Evolutionary conservation across 1,284 basidiomycete genomes (phyloP).

Genomic region (Caloboletus firmus): DNA sequence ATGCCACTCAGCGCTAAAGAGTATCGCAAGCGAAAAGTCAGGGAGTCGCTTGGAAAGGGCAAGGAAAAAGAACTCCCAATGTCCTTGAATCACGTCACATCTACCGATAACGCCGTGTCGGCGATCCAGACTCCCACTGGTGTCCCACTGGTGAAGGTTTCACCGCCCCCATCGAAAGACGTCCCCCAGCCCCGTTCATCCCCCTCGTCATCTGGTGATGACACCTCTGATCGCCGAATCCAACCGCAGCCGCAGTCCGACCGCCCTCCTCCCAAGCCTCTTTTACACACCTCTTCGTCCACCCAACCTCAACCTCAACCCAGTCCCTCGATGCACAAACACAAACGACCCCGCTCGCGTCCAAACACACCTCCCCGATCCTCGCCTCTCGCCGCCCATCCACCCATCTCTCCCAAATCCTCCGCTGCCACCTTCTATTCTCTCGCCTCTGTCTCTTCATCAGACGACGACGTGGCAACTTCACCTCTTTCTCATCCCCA

Average conservation of each 20-base stretch:
- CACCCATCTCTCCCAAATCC: slow-evolving; percentile 31
- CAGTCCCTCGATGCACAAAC: slow-evolving; percentile 8
- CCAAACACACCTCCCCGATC: slow-evolving; percentile 22
- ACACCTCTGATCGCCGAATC: slow-evolving; percentile 1
- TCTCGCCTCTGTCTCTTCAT: slow-evolving; percentile 8
- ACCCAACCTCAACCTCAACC: background rate
- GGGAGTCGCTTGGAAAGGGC: background rate
- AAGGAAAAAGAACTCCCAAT: slow-evolving; percentile 5
- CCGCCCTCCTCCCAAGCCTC: slow-evolving; percentile 1
- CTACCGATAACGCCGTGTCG: slow-evolving; percentile 10
- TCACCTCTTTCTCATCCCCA: background rate
- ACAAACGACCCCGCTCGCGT: slow-evolving; percentile 14
- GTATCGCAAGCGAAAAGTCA: slow-evolving; percentile 26
- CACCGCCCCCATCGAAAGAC: slow-evolving; percentile 7
- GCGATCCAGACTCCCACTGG: background rate
- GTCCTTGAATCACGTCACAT: slow-evolving; percentile 9
- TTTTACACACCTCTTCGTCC: slow-evolving; percentile 3
- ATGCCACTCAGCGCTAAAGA: slow-evolving; percentile 34
- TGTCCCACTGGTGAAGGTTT: slow-evolving; percentile 17
- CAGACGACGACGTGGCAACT: slow-evolving; percentile 14
- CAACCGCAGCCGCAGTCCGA: slow-evolving; percentile 8
- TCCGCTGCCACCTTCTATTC: slow-evolving; percentile 32
- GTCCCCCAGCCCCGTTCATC: background rate
- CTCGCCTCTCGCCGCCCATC: slow-evolving; percentile 14
- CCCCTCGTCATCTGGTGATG: background rate